Base-by-base conservation (phyloP, 2,329 filamentous ascomycete species). In the Calcarisporium arbuscula region DNA sequence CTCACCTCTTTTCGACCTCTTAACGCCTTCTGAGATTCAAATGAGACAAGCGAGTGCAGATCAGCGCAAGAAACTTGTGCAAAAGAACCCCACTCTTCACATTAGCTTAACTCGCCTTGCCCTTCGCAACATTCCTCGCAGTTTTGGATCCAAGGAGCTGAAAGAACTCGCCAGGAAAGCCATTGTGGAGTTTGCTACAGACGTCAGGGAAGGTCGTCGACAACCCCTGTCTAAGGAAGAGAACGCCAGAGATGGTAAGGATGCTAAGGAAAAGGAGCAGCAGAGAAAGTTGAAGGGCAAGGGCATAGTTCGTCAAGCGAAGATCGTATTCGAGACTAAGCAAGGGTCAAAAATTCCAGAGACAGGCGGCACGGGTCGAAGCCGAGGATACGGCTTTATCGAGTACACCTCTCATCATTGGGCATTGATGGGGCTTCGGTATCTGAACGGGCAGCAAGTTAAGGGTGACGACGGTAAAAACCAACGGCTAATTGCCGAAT, bases 301-400 rank as follows among this genome's bases (percentile, higher is more conserved):
- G 54, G 75, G 75, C 39, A 87, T 98, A 32, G 87, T 98, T 28
- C 83, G 79, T 50, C 92, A 98, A 63, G 84, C 90, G 36, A 98
- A 95, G 68, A 77, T 98, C 35, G 85, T 96, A 23, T 96, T 92
- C 52, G 92, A 98, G 65, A 85, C 82, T 36, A 75, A 76, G 22
- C 80, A 92, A 48, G 92, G 92, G 29, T 78, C 78, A 51, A 96
- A 95, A 65, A 78, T 95, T 11, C 62, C 72, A 8, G 88, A 94
- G 61, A 71, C 75, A 28, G 78, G 70, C 32, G 87, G 85, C 7
- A 87, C 80, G 6, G 89, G 89, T 30, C 77, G 85, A 54, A 92
- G 85, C 56, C 77, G 90, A 56, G 92, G 92, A 5, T 98, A 98
- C 57, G 92, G 94, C 10, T 98, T 98, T 66, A 84, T 98, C 47